Evolutionary conservation across 2,329 filamentous ascomycete genomes (phyloP), one percentile per base, ranked within the genome.

Genomic region (Paracoccidioides lutzii): DNA sequence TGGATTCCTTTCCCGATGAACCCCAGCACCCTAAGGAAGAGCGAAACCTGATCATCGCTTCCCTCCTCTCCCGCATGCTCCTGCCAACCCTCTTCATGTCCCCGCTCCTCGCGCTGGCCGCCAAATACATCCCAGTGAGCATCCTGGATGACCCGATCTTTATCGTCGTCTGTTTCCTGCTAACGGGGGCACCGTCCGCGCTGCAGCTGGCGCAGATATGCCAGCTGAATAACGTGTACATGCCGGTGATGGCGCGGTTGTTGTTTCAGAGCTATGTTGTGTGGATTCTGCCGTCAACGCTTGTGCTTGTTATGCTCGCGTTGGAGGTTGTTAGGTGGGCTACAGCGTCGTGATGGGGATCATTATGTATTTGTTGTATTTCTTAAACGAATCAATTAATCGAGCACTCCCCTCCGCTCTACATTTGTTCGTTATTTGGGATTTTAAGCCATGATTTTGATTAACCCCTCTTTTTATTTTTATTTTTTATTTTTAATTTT

Each of bases 81-180:
- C 77, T 98, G 4, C 93, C 93, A 0, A 95, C 88, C 0, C 66
- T 94, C 43, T 81, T 96, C 69, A 97, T 97, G 88, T 88, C 90
- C 0, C 93, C 93, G 2, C 75, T 97, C 48, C 75, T 98, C 40
- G 91, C 91, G 0, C 60, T 97, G 14, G 80, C 86, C 48, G 93
- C 93, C 57, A 97, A 96, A 69, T 96, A 85, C 66, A 81, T 95
- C 32, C 89, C 89, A 2, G 80, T 98, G 66, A 94, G 88, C 75
- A 97, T 98, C 63, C 77, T 98, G 38, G 93, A 94, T 68, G 93
- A 98, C 67, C 93, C 93, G 8, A 98, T 98, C 65, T 98, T 98
- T 71, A 84, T 98, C 62, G 88, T 98, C 62, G 93, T 98, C 40
- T 96, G 90, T 73, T 98, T 97, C 79, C 77, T 98, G 61, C 85